A percentile compares a stretch with the other conserved stretches of the same genome.
These are phyloP conservation scores for Trifolium fragiferum DNA, from an alignment of 306 rosid genomes.

Conservation along the genomic window DNA sequence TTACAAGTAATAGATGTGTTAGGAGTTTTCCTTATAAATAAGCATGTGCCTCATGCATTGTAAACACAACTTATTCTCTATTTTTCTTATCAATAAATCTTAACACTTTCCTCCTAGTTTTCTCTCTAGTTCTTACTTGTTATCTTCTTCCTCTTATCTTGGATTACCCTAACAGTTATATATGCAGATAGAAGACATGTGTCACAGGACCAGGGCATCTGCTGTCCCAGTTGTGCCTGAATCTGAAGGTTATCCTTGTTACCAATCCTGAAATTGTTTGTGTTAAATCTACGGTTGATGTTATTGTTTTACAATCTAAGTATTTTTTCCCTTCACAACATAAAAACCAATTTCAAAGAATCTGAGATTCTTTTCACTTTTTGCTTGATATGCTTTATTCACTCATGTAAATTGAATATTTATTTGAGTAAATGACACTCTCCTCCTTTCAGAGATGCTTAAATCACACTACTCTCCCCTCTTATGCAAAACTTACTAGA, in stretches of 20 bases:
- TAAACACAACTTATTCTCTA: too few relatives aligned
- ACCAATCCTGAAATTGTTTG: slow-evolving; percentile 36
- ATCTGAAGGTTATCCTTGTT: slow-evolving; percentile 73
- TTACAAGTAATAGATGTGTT: too few relatives aligned
- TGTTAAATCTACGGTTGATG: slow-evolving; percentile 6
- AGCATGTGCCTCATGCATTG: too few relatives aligned
- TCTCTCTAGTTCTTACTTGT: too few relatives aligned
- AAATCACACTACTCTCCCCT: too few relatives aligned
- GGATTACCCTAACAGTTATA: too few relatives aligned
- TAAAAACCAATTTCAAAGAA: slow-evolving; percentile 36
- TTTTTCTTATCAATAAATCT: too few relatives aligned
- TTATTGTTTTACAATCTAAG: slow-evolving; percentile 10
- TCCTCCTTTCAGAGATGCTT: too few relatives aligned
- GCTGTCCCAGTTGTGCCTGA: slow-evolving; percentile 93
- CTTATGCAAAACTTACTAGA: too few relatives aligned
- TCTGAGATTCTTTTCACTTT: background rate
- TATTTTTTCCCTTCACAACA: slow-evolving; percentile 8
- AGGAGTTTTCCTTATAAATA: too few relatives aligned
- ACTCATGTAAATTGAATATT: background rate
- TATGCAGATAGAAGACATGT: slow-evolving; percentile 88
- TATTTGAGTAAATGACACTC: background rate
- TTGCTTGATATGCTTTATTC: background rate
- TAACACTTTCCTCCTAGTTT: too few relatives aligned
- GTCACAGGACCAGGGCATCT: slow-evolving; percentile 75
- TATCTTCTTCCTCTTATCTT: too few relatives aligned